Evolutionary conservation across 805 yeast species (phyloP), one percentile per base, ranked within the genome.

Genomic region (Jamesozyma gamospora): DNA sequence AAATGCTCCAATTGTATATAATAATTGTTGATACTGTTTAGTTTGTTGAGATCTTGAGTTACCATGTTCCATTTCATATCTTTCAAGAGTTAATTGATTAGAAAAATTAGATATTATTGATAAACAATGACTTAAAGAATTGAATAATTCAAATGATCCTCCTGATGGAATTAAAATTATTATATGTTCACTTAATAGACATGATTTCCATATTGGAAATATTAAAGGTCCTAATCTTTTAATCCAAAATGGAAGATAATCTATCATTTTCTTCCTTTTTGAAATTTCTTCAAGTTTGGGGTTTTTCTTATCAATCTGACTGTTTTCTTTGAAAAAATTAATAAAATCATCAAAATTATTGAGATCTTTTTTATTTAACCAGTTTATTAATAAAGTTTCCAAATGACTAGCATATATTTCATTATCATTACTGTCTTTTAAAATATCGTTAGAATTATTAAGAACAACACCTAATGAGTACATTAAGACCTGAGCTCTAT

Each of bases 381-480:
- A 57, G n/a, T 47, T 42, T 4, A 40, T 31, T 3, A 57, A 36
- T 15, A 56, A 41, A 1, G 35, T 35, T 19, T 51, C 48, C 27
- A 58, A 41, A 32, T 47, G 51, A 12, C 34, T 38, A 7, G 47
- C 41, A 53, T 25, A 48, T 40, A 28, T 42, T 44, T 29, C 47
- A 44, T 33, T 40, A 46, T 24, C 35, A 13, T 18, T 14, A 27
- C 5, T 21, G 8, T 32, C 27, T 31, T 17, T 11, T 14, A 5
- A 12, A 9, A 72, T 72, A 42, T 6, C 19, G 8, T 72, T 72
- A 41, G 75, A 77, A 11, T 25, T 14, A 16, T 24, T 21, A 14
- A 75, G 64, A 16, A 80, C 57, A 1, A 80, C 58, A 0, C 87
- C 88, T 9, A 82, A 53, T 2, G 87, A 74, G 50, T 68, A 81